Evolutionary conservation across 2,329 filamentous ascomycete genomes (phyloP).

Genomic region (Microdochium trichocladiopsis): DNA sequence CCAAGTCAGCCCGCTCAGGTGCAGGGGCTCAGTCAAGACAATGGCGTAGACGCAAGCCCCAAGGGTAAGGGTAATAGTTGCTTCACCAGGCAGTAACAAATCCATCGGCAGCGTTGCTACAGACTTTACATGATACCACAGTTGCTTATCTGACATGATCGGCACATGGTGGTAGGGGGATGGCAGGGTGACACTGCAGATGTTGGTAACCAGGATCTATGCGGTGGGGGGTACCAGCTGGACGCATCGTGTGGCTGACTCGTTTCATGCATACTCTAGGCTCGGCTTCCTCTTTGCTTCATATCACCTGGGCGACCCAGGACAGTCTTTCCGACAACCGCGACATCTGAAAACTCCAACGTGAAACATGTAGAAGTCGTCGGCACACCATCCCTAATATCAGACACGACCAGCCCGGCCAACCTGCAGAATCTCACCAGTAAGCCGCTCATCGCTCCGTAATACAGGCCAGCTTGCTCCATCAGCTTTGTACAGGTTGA

Average conservation of each 20-base stretch:
- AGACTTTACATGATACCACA: no score
- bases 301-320: no score
- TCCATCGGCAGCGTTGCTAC: no score
- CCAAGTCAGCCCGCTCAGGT: no score
- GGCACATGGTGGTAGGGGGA: background rate
- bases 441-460: constrained; percentile 63
- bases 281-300: background rate
- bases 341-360: no score
- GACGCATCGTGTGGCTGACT: background rate
- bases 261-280: background rate
- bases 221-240: background rate
- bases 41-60: no score
- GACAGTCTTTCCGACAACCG: no score
- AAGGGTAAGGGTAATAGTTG: no score
- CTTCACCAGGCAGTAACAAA: no score
- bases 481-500: constrained; percentile 66
- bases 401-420: constrained; percentile 65
- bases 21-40: no score
- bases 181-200: background rate
- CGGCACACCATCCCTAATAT: background rate
- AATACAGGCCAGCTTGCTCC: constrained; percentile 80
- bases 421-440: constrained; percentile 79
- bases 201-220: background rate
- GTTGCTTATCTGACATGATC: background rate
- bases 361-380: no score